Evolutionary conservation across 2,329 filamentous ascomycete genomes (phyloP).

Genomic region (Samsoniella hepiali): DNA sequence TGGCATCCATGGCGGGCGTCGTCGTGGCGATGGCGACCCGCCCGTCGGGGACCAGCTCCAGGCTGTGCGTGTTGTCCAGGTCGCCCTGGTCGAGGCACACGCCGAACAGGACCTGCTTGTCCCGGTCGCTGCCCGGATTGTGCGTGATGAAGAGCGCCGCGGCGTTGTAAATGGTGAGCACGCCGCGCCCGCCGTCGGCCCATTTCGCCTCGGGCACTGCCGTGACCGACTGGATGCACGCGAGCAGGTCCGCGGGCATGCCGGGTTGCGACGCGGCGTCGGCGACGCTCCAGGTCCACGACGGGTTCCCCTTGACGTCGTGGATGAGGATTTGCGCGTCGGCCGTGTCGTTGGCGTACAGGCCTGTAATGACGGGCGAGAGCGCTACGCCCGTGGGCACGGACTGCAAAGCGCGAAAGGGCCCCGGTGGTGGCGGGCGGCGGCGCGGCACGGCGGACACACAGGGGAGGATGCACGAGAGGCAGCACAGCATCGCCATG

Average conservation of each 20-base stretch:
- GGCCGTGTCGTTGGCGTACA: slow-evolving; percentile 8
- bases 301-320: background rate
- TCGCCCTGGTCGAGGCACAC: slow-evolving; percentile 3
- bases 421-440: background rate
- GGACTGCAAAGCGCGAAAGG: background rate
- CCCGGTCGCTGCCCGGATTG: background rate
- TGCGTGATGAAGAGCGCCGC: slow-evolving; percentile 10
- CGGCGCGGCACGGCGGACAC: background rate
- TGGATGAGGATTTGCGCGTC: slow-evolving; percentile 10
- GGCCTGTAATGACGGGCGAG: background rate
- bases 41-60: slow-evolving; percentile 13
- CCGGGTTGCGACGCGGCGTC: background rate
- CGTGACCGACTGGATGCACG: slow-evolving; percentile 2
- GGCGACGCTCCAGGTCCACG: slow-evolving; percentile 10
- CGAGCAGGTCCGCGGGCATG: slow-evolving; percentile 8
- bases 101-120: slow-evolving; percentile 11
- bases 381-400: background rate
- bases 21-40: slow-evolving; percentile 9
- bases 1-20: background rate
- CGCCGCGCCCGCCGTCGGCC: slow-evolving; percentile 4
- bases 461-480: background rate
- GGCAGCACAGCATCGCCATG: background rate
- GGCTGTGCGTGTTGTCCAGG: slow-evolving; percentile 16
- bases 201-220: slow-evolving; percentile 14
- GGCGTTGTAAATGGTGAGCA: slow-evolving; percentile 11